Percentiles rank a stretch among this genome's conserved stretches.
These are phyloP conservation scores for Perkinsus marinus DNA, from an alignment of 169 alveolate species.

Conservation along the genomic window DNA sequence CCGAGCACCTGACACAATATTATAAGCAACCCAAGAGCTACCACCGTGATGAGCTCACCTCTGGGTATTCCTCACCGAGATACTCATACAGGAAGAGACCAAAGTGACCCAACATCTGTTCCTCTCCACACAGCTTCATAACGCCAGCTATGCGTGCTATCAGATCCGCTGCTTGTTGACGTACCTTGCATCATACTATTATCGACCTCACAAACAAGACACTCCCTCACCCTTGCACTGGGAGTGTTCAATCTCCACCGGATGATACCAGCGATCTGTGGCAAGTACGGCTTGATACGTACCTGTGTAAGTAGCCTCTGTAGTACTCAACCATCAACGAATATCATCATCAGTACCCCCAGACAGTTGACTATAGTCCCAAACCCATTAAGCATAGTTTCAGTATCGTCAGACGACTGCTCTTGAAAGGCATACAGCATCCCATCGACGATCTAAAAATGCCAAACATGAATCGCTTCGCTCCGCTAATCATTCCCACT, in stretches of 20 bases:
- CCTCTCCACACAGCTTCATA: conserved; percentile 93
- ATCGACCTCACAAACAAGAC: not conserved
- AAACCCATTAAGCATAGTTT: conserved; percentile 84
- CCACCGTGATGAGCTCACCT: no score
- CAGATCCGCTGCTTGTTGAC: conserved; percentile 98
- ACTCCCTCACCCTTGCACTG: conserved; percentile 58
- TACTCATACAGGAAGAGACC: conserved; percentile 91
- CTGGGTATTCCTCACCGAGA: conserved; percentile 99
- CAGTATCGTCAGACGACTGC: conserved; percentile 81
- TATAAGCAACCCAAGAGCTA: no score
- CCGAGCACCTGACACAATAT: conserved; percentile 72
- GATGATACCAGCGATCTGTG: conserved; percentile 93
- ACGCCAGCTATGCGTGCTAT: conserved; percentile 87
- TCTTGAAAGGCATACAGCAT: conserved; percentile 92
- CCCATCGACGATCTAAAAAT: conserved; percentile 88
- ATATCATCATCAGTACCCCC: conserved; percentile 45
- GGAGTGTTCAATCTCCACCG: conserved; percentile 88
- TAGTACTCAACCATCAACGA: not conserved
- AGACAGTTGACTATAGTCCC: conserved; percentile 90
- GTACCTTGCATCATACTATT: conserved; percentile 41
- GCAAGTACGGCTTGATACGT: conserved; percentile 88
- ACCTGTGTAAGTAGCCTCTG: not conserved
- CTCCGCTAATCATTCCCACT: not conserved
- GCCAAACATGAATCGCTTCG: not conserved
- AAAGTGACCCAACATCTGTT: conserved; percentile 87